phyloP scores from a whole-genome alignment of 192 early-diverging fungal genomes.

The Coemansia sp. region DNA sequence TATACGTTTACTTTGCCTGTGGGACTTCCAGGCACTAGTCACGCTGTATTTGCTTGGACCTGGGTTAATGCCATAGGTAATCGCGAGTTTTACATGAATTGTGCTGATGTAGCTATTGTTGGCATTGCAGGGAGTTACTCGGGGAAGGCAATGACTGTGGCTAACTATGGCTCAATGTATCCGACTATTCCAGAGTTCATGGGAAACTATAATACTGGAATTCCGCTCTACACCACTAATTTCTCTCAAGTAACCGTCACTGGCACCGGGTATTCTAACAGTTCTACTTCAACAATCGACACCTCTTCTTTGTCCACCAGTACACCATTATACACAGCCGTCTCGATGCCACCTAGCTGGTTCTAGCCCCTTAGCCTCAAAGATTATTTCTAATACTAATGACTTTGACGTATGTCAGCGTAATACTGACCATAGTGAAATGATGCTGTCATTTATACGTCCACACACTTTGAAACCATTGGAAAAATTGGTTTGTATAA shows the following conservation, averaged over 20 bases:
- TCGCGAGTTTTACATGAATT: conserved; percentile 70
- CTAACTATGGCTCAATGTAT: conserved; percentile 57
- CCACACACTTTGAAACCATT: not conserved
- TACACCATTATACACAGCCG: not conserved
- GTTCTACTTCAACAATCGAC: not conserved
- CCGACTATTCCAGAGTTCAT: conserved; percentile 57
- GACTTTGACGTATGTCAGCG: not conserved
- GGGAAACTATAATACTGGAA: conserved; percentile 31
- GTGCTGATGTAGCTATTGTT: conserved; percentile 58
- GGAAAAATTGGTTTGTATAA: not conserved
- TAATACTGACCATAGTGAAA: not conserved
- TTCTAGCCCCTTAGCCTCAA: not conserved
- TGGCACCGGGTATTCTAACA: conserved; percentile 2
- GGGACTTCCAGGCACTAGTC: conserved; percentile 31
- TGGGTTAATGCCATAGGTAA: conserved; percentile 73
- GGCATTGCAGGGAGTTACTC: conserved; percentile 31
- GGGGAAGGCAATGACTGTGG: conserved; percentile 43
- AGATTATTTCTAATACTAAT: not conserved
- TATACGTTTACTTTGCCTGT: conserved; percentile 30
- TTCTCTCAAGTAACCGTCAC: conserved; percentile 3
- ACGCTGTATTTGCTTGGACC: conserved; percentile 59
- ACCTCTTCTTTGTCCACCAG: not conserved
- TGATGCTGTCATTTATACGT: not conserved
- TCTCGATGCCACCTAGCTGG: not conserved
- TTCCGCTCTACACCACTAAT: conserved; percentile 20